phyloP scores from a whole-genome alignment of 2,329 filamentous ascomycete species.

The Talaromyces piceae region DNA sequence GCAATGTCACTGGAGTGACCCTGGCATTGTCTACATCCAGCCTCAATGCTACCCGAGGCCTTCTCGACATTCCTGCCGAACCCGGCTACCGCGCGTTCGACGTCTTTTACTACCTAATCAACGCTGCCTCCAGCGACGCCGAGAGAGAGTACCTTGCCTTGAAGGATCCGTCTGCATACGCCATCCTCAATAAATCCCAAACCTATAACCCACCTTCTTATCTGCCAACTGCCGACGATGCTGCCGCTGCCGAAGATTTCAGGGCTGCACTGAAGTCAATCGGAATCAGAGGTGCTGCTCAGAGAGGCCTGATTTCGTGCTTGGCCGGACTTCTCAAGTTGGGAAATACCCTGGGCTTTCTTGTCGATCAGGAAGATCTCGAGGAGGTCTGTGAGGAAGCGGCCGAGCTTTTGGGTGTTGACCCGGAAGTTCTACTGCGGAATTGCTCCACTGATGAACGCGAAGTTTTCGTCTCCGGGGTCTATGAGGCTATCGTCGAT shows the following conservation, averaged over 20 bases:
- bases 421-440: constrained; percentile 70
- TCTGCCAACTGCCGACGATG: constrained; percentile 85
- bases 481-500: constrained; percentile 92
- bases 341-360: constrained; percentile 80
- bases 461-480: constrained; percentile 69
- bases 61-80: constrained; percentile 72
- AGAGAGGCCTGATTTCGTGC: constrained; percentile 76
- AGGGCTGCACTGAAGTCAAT: constrained; percentile 78
- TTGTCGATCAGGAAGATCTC: constrained; percentile 73
- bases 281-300: constrained; percentile 79
- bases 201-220: constrained; percentile 84
- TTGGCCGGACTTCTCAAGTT: constrained; percentile 84
- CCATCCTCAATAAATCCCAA: constrained; percentile 70
- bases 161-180: constrained; percentile 67
- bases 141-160: constrained; percentile 85
- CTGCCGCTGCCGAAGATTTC: constrained; percentile 88
- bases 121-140: constrained; percentile 78
- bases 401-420: constrained; percentile 73
- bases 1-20: constrained; percentile 67
- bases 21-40: constrained; percentile 78
- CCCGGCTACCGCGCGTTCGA: constrained; percentile 87
- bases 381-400: constrained; percentile 88
- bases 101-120: constrained; percentile 94
- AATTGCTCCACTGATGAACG: constrained; percentile 81
- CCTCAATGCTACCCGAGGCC: constrained; percentile 72